Conservation (phyloP, 2,329 filamentous ascomycete genomes). For the Hysterium pulicare region DNA sequence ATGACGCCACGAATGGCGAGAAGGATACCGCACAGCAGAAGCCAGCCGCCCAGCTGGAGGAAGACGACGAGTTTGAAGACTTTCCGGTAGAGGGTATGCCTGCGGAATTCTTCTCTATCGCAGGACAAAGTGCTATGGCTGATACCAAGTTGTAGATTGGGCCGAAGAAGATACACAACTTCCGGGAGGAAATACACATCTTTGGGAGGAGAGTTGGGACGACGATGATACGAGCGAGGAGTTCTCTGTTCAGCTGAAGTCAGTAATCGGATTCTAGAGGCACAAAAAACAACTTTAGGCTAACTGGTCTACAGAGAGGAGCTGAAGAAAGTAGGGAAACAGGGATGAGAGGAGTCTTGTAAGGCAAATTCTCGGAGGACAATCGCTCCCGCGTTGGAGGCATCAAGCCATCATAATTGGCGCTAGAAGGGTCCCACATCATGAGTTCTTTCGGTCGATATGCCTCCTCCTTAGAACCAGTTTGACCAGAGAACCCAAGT, state of each 20-base stretch:
- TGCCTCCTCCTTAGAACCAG: no score
- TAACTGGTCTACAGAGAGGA: constrained; percentile 64
- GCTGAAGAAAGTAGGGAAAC: constrained; percentile 85
- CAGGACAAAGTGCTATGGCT: background rate
- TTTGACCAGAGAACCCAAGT: no score
- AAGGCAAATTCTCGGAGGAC: no score
- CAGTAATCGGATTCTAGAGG: constrained; percentile 39
- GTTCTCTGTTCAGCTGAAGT: constrained; percentile 94
- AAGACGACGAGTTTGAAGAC: constrained; percentile 99
- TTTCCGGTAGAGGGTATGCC: constrained; percentile 86
- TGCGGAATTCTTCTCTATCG: background rate
- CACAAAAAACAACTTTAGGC: background rate
- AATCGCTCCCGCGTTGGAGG: constrained; percentile 10
- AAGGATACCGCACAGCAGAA: constrained; percentile 59
- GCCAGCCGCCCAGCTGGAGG: constrained; percentile 70
- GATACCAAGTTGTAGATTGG: constrained; percentile 62
- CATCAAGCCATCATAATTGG: background rate
- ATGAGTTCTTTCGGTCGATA: no score
- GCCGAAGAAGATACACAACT: constrained; percentile 84
- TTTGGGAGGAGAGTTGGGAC: constrained; percentile 99
- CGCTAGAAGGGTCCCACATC: no score
- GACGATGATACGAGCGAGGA: constrained; percentile 97
- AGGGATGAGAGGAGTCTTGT: constrained; percentile 45
- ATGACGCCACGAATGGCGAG: constrained; percentile 37
- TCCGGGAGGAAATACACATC: constrained; percentile 71